These are phyloP conservation scores for Nannochloropsis oceanica DNA, from an alignment of 108 stramenopile species.

Conservation along the genomic window DNA sequence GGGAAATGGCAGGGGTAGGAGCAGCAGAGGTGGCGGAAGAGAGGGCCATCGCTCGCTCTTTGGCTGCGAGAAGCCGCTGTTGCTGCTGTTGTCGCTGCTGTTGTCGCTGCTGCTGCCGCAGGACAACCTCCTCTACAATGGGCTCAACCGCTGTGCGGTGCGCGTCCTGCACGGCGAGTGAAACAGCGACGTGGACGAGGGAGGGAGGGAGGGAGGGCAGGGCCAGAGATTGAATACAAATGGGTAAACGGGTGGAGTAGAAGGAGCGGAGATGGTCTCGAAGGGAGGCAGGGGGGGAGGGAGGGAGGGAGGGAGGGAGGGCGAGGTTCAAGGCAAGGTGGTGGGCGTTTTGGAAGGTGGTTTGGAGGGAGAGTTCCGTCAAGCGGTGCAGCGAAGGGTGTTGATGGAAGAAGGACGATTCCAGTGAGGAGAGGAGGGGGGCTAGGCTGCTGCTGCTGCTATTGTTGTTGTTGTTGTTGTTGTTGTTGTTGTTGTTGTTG, in stretches of 20 bases:
- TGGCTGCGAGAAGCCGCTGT: too few relatives aligned
- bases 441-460: neutral
- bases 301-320: neutral
- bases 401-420: neutral
- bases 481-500: too few relatives aligned
- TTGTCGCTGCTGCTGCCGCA: too few relatives aligned
- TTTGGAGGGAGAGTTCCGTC: neutral
- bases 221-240: neutral
- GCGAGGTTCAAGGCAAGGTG: neutral
- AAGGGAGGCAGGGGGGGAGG: neutral
- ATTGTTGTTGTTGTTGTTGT: too few relatives aligned
- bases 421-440: neutral
- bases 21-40: neutral
- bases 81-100: too few relatives aligned
- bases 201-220: neutral
- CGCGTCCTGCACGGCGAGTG: neutral
- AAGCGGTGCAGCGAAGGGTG: neutral
- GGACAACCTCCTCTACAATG: neutral
- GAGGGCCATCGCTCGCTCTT: neutral
- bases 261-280: neutral
- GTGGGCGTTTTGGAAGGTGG: neutral
- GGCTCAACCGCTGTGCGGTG: neutral
- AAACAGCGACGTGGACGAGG: neutral
- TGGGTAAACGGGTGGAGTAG: neutral
- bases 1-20: neutral